Evolutionary conservation across 2,329 filamentous ascomycete species (phyloP), one percentile per base, ranked within the genome.

Genomic region (Aspergillus pseudotamarii): DNA sequence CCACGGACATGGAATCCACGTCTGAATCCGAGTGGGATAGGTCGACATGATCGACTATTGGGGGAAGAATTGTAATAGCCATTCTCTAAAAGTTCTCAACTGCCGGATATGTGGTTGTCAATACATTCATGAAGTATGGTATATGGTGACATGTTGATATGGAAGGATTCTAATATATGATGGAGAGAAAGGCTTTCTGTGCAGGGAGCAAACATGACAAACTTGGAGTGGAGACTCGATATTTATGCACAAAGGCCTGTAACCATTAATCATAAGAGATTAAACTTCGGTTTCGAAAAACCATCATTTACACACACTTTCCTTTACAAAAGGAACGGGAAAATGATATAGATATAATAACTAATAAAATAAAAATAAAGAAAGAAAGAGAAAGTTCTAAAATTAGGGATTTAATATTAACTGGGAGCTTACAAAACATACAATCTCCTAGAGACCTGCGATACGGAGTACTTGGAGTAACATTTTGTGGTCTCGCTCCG

Each of bases 1-100:
- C 79, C 74, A 83, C 81, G 38, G 82, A 81, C 62, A 84, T 84
- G 28, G 81, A 79, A 53, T 86, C 83, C 62, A 77, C 76, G 45
- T 86, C 84, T 53, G 81, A 79, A 32, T 76, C 71, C 45, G 76
- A 65, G 46, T 75, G 68, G 34, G 71, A 68, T 36, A 75, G 68
- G 61, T 73, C 68, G 38, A 73, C 67, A 34, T 75, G 69, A 59
- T 78, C 74, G 56, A 73, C 71, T 41, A 80, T 75, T 10, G 86
- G 86, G 8, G 85, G 80, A 36, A 87, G 79, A 67, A 89, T 88
- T 6, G 85, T 85, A 66, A 89, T 85, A 21, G 85, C 83, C 86
- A 89, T 89, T 53, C 16, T 66, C 16, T 48, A 36, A 54, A 34
- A 28, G 38, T 6, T 23, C 21, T 19, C 23, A 36, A 55, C n/a